Base-by-base conservation (phyloP, 2,329 filamentous ascomycete genomes). In the Boeremia lycopersici region DNA sequence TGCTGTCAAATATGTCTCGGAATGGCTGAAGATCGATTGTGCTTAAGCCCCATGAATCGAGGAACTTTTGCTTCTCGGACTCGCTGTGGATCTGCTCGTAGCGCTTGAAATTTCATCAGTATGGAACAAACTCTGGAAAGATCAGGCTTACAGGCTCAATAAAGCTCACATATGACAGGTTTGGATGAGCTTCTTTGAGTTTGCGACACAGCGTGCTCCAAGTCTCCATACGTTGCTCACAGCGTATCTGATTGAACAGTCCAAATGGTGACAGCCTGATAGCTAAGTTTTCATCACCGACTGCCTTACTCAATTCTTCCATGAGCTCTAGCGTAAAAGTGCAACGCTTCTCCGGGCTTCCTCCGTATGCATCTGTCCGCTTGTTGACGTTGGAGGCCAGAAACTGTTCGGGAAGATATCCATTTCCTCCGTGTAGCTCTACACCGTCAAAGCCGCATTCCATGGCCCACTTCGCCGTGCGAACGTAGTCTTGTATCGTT, bases 361-460 rank as follows among this genome's bases (percentile, higher is more conserved):
- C 81, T 4, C 81, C 81, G 58, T 80, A 83, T 8, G 69, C 67
- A 62, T 84, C 81, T 1, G 75, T 79, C 13, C 81, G 72, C 56
- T 74, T 71, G 62, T 84, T 84, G 65, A 76, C 69, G 38, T 75
- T 78, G 6, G 77, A 77, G 43, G 78, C 78, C 3, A 78, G 65
- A 61, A 83, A 83, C 53, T 83, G 80, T 60, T 83, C 81, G 0
- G 78, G 74, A 4, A 83, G 70, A 56, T 82, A 83, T 1, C 80
- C 80, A 56, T 82, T 82, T 4, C 69, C 78, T 2, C 68, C 72
- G 56, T 83, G 81, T 12, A 83, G 67, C 57, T 83, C 81, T 2
- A 83, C 77, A 1, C 80, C 81, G 55, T 83, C 81, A 38, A 83
- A 86, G 0, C 84, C 84, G 78, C 79, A 40, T 43, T 81, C 78